Conservation (phyloP, 352 stramenopile species). For the Phytophthora vignae region DNA sequence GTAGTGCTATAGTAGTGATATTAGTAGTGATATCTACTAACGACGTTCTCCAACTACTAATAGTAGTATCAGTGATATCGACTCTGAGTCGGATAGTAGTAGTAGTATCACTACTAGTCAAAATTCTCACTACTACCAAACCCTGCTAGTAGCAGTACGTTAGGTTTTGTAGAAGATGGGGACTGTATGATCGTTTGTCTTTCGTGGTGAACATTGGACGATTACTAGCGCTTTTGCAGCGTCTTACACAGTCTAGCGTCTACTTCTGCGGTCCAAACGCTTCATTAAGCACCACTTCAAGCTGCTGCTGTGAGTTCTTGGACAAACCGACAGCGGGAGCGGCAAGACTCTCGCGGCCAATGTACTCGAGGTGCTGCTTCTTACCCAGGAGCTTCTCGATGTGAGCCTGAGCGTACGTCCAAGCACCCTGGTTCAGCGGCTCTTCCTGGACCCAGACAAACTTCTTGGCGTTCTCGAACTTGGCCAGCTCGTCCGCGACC, state of each 20-base stretch:
- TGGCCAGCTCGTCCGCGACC: slow-evolving; percentile 57
- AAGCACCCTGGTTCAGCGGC: slow-evolving; percentile 83
- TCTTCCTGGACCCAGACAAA: slow-evolving; percentile 88
- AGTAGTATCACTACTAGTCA: too few species aligned
- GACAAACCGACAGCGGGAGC: slow-evolving; percentile 77
- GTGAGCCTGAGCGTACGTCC: slow-evolving; percentile 73
- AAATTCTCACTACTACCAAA: too few species aligned
- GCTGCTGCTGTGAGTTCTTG: slow-evolving; percentile 73
- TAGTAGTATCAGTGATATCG: too few species aligned
- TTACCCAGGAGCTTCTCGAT: slow-evolving; percentile 77
- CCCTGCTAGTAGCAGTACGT: too few species aligned
- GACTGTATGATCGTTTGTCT: not conserved
- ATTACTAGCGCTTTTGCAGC: not conserved
- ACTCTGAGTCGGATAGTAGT: too few species aligned
- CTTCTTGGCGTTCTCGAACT: slow-evolving; percentile 71
- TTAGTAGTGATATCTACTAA: too few species aligned
- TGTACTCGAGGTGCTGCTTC: slow-evolving; percentile 69
- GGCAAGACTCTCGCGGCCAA: slow-evolving; percentile 76
- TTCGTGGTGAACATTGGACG: not conserved
- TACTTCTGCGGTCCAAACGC: slow-evolving; percentile 57
- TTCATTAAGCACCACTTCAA: slow-evolving; percentile 69
- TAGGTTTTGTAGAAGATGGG: not conserved
- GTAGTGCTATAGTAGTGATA: too few species aligned
- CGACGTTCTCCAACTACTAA: too few species aligned
- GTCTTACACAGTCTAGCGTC: slow-evolving; percentile 1